Evolutionary conservation across 2,329 filamentous ascomycete species (phyloP).

Genomic region (Exophiala lecanii-corni): DNA sequence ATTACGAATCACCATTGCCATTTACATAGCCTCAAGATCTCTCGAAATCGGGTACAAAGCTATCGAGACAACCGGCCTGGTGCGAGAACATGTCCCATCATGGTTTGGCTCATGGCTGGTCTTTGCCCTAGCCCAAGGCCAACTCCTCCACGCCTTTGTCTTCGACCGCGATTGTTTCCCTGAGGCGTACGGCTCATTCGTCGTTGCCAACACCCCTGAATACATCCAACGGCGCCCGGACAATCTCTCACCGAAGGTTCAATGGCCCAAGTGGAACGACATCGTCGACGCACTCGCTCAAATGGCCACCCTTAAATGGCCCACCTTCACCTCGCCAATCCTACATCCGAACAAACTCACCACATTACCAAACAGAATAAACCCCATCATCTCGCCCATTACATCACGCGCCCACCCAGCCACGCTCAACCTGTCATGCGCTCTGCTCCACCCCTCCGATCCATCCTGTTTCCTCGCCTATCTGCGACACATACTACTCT

Average conservation of each 20-base stretch:
- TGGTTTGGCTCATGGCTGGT: slow-evolving; percentile 83
- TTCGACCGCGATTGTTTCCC: slow-evolving; percentile 74
- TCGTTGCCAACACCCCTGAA: slow-evolving; percentile 64
- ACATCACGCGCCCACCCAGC: slow-evolving; percentile 81
- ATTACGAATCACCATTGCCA: slow-evolving; percentile 71
- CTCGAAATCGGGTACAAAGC: slow-evolving; percentile 84
- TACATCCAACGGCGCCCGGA: slow-evolving; percentile 73
- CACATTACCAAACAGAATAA: slow-evolving; percentile 55
- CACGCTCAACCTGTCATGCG: slow-evolving; percentile 75
- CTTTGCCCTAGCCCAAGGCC: slow-evolving; percentile 70
- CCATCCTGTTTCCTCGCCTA: slow-evolving; percentile 86
- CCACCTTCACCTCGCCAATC: slow-evolving; percentile 79
- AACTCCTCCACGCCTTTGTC: slow-evolving; percentile 69
- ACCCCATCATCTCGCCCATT: slow-evolving; percentile 69
- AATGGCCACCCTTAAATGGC: slow-evolving; percentile 80
- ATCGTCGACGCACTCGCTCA: slow-evolving; percentile 76
- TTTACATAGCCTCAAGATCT: slow-evolving; percentile 75
- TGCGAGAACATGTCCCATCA: slow-evolving; percentile 63
- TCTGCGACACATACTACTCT: slow-evolving; percentile 77
- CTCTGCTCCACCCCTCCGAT: slow-evolving; percentile 78
- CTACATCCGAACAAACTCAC: slow-evolving; percentile 69
- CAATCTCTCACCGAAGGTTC: slow-evolving; percentile 59
- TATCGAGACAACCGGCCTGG: slow-evolving; percentile 66
- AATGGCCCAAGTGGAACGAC: slow-evolving; percentile 71
- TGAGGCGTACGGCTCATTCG: slow-evolving; percentile 59